Conservation (phyloP, 1,284 basidiomycete genomes). For the Testicularia cyperi region DNA sequence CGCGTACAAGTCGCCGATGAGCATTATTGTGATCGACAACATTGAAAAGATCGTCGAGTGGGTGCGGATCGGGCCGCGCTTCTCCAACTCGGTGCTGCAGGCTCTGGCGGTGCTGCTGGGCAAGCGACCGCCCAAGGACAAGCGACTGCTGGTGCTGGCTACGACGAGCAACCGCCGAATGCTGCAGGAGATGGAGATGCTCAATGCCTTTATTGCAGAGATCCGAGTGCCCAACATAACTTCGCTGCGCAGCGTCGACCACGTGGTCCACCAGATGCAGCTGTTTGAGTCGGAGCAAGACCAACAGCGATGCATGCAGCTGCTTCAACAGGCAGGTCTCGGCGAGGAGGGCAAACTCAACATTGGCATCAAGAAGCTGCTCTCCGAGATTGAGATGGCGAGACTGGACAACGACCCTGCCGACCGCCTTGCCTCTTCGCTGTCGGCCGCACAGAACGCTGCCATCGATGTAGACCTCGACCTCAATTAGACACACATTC, state of each 20-base stretch:
- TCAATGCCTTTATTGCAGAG: constrained; percentile 85
- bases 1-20: constrained; percentile 94
- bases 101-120: constrained; percentile 84
- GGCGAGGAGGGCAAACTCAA: constrained; percentile 68
- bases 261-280: constrained; percentile 78
- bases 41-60: constrained; percentile 65
- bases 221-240: constrained; percentile 82
- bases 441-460: constrained; percentile 39
- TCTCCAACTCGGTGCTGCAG: constrained; percentile 92
- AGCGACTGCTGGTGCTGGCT: constrained; percentile 85
- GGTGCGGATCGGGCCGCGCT: constrained; percentile 95
- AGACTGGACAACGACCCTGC: constrained; percentile 69
- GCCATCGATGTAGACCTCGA: constrained; percentile 40
- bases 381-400: constrained; percentile 94
- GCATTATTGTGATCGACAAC: constrained; percentile 89
- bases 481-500: constrained; percentile 26
- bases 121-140: constrained; percentile 91
- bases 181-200: constrained; percentile 84
- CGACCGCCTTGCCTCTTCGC: constrained; percentile 59
- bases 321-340: constrained; percentile 77
- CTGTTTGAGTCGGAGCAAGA: constrained; percentile 71
- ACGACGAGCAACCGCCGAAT: constrained; percentile 87
- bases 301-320: constrained; percentile 67
- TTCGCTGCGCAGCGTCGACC: constrained; percentile 71
- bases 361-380: constrained; percentile 82